phyloP scores from a whole-genome alignment of 352 stramenopile species.

The Globisporangium solare region DNA sequence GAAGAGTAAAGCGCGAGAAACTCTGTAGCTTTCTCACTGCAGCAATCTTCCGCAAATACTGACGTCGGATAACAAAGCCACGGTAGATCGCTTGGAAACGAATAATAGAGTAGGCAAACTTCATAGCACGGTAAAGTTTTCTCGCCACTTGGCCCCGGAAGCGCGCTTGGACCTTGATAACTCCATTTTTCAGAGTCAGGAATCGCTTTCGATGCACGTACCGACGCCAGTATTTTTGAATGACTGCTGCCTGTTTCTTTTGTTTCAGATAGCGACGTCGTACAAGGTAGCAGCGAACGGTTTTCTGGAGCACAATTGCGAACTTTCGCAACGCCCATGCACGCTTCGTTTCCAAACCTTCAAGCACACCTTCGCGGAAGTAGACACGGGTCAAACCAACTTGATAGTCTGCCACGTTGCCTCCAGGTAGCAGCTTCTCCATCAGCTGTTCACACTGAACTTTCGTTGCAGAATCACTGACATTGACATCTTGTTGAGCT shows the following conservation, averaged over 20 bases:
- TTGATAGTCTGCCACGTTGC: constrained; percentile 83
- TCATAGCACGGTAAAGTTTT: constrained; percentile 61
- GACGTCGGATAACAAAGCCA: constrained; percentile 41
- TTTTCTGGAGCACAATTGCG: constrained; percentile 71
- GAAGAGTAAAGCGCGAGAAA: constrained; percentile 74
- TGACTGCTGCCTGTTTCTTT: constrained; percentile 37
- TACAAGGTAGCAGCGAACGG: constrained; percentile 58
- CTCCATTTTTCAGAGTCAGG: constrained; percentile 35
- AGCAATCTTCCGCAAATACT: constrained; percentile 45
- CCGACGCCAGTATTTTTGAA: constrained; percentile 77
- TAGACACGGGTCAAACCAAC: constrained; percentile 83
- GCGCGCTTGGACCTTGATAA: constrained; percentile 58
- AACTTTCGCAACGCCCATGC: constrained; percentile 69
- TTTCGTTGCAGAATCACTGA: constrained; percentile 53
- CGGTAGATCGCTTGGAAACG: constrained; percentile 71
- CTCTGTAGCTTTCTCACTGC: constrained; percentile 59
- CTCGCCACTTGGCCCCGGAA: constrained; percentile 52
- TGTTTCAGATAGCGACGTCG: constrained; percentile 45
- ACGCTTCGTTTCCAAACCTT: constrained; percentile 71
- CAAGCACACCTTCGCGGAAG: constrained; percentile 81
- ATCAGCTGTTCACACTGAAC: constrained; percentile 64
- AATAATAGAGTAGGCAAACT: constrained; percentile 74
- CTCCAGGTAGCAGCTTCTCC: constrained; percentile 52
- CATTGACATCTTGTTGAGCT: constrained; percentile 12
- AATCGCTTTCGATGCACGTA: constrained; percentile 62